Conservation (phyloP, 345 rosid species). For the Salix udensis region DNA sequence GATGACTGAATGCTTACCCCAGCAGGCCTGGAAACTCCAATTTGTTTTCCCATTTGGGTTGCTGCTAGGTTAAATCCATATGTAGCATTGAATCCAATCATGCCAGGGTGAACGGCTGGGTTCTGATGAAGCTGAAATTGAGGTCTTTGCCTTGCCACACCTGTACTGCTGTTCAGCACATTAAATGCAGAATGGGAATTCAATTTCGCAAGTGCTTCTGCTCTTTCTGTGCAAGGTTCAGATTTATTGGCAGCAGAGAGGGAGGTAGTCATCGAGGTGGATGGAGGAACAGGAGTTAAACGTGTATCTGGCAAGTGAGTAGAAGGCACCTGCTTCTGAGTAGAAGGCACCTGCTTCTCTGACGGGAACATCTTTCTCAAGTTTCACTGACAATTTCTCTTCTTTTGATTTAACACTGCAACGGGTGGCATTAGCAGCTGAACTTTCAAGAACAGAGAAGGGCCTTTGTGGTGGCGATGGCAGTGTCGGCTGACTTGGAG, state of each 20-base stretch:
- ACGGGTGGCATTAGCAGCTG: conserved; percentile 14
- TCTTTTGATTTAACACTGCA: conserved; percentile 14
- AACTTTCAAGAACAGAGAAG: conserved; percentile 21
- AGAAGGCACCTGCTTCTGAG: conserved; percentile 21
- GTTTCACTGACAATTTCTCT: conserved; percentile 16
- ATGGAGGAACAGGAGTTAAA: conserved; percentile 13
- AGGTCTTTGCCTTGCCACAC: conserved; percentile 27
- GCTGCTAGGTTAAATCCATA: conserved; percentile 34
- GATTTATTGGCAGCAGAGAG: conserved; percentile 13
- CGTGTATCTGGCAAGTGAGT: conserved; percentile 13
- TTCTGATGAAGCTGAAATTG: conserved; percentile 23
- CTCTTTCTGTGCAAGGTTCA: conserved; percentile 27
- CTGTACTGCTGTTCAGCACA: conserved; percentile 13
- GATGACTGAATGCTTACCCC: conserved; percentile 32
- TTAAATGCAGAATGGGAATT: conserved; percentile 14
- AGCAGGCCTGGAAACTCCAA: conserved; percentile 23
- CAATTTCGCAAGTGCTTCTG: conserved; percentile 17
- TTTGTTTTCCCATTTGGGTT: conserved; percentile 33
- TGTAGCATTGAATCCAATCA: conserved; percentile 42
- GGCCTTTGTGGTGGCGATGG: conserved; percentile 8
- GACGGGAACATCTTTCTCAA: conserved; percentile 13
- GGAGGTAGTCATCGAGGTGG: conserved; percentile 19
- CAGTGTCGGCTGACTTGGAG: conserved; percentile 19
- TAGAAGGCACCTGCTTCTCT: conserved; percentile 22
- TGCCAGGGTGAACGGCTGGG: conserved; percentile 20